phyloP scores from a whole-genome alignment of 208 protist genomes.

The Acanthamoeba comandoni region DNA sequence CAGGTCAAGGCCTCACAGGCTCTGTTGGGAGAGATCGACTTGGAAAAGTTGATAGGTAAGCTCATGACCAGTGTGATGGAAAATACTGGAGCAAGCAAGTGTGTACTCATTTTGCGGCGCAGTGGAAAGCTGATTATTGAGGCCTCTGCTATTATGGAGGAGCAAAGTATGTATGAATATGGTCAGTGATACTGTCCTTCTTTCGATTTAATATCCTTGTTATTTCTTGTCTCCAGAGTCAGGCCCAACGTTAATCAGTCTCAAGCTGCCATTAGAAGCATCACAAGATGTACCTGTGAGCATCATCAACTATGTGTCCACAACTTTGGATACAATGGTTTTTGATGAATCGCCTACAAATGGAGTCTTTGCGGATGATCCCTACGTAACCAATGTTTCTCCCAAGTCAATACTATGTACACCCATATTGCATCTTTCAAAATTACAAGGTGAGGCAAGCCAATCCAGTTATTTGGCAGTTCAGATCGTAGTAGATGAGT shows the following conservation, averaged over 20 bases:
- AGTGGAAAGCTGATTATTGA: neutral
- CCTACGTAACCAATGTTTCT: neutral
- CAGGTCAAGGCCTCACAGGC: slow-evolving; percentile 19
- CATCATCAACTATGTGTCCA: slow-evolving; percentile 28
- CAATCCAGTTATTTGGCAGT: no score
- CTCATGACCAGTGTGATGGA: slow-evolving; percentile 47
- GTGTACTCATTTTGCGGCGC: slow-evolving; percentile 10
- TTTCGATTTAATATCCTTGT: no score
- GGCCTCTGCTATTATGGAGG: neutral
- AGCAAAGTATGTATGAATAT: no score
- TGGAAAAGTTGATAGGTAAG: slow-evolving; percentile 45
- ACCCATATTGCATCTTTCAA: neutral
- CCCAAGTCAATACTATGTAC: neutral
- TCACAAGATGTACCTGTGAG: no score
- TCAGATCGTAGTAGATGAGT: no score
- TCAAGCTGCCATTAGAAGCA: no score
- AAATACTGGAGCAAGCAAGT: slow-evolving; percentile 29
- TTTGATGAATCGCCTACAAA: slow-evolving; percentile 6
- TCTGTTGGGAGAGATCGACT: slow-evolving; percentile 21
- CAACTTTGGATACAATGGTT: neutral
- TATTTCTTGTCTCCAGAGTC: no score
- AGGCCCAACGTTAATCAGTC: no score
- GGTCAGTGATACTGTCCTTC: no score
- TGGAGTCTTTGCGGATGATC: neutral
- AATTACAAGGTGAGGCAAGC: no score